Evolutionary conservation across 352 stramenopile species (phyloP).

Genomic region (Globisporangium spiculum): DNA sequence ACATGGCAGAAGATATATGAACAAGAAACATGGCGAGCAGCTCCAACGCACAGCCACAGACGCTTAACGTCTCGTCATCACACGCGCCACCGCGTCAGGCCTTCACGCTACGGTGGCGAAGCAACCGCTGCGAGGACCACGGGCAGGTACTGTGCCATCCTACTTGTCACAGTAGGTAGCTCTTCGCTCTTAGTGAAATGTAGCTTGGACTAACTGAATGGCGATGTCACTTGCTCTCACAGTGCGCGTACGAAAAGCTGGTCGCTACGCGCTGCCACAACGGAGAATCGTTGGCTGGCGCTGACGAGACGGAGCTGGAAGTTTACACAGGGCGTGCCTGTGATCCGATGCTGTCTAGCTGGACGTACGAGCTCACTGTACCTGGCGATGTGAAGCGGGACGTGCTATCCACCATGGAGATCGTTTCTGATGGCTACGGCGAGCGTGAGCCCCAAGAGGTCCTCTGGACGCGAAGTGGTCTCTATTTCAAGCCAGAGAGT

Average conservation of each 20-base stretch:
- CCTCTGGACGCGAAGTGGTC: not conserved
- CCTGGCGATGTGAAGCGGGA: not conserved
- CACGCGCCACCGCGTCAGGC: not conserved
- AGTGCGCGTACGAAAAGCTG: constrained; percentile 2
- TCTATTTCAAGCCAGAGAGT: not conserved
- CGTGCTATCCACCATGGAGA: not conserved
- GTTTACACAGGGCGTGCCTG: not conserved
- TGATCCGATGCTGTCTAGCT: not conserved
- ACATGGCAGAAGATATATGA: not conserved
- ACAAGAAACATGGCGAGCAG: not conserved
- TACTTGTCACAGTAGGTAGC: not conserved
- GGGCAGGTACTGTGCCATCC: not conserved
- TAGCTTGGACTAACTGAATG: not conserved
- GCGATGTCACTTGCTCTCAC: not conserved
- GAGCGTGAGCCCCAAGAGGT: not conserved
- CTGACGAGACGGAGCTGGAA: too few species aligned
- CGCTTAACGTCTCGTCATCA: not conserved
- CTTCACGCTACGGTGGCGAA: not conserved
- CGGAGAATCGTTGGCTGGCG: not conserved
- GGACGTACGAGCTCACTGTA: constrained; percentile 3
- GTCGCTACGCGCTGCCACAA: not conserved
- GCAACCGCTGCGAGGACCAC: not conserved
- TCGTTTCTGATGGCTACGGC: not conserved
- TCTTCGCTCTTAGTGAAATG: not conserved
- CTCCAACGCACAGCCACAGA: not conserved